Conservation (phyloP, 2,329 filamentous ascomycete species). For the Purpureocillium takamizusanense region DNA sequence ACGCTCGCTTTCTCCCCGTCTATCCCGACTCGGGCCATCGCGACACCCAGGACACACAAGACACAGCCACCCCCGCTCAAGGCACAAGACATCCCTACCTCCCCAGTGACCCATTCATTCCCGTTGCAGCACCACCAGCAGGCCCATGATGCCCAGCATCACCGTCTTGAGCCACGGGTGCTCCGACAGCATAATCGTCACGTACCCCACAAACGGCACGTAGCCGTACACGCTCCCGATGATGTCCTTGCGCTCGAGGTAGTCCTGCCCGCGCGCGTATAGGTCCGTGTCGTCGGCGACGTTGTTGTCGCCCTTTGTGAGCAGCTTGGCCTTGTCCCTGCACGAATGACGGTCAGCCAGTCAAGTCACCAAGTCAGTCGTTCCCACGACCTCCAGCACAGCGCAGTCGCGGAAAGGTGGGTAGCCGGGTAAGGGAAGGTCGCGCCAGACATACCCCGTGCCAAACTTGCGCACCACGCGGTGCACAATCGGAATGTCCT, state of each 20-base stretch:
- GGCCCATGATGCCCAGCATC: slow-evolving; percentile 88
- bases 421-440: too few species aligned
- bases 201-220: slow-evolving; percentile 91
- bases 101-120: slow-evolving; percentile 44
- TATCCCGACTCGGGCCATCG: too few species aligned
- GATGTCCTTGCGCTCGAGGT: slow-evolving; percentile 78
- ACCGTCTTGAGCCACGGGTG: slow-evolving; percentile 96
- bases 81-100: neutral
- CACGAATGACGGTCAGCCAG: slow-evolving; percentile 4
- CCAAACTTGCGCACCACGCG: slow-evolving; percentile 72
- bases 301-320: slow-evolving; percentile 99
- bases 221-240: slow-evolving; percentile 89
- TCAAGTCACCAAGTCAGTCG: neutral
- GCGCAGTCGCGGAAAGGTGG: too few species aligned
- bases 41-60: too few species aligned
- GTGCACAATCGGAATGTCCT: slow-evolving; percentile 97
- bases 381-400: too few species aligned
- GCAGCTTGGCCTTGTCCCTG: slow-evolving; percentile 56
- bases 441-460: slow-evolving; percentile 42
- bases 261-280: slow-evolving; percentile 80
- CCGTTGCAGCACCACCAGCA: slow-evolving; percentile 85
- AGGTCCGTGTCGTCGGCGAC: slow-evolving; percentile 79
- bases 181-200: slow-evolving; percentile 91
- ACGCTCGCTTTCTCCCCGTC: too few species aligned
- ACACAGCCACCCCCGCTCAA: too few species aligned